Conservation (phyloP, 768 basidiomycete genomes). For the Pisolithus albus region DNA sequence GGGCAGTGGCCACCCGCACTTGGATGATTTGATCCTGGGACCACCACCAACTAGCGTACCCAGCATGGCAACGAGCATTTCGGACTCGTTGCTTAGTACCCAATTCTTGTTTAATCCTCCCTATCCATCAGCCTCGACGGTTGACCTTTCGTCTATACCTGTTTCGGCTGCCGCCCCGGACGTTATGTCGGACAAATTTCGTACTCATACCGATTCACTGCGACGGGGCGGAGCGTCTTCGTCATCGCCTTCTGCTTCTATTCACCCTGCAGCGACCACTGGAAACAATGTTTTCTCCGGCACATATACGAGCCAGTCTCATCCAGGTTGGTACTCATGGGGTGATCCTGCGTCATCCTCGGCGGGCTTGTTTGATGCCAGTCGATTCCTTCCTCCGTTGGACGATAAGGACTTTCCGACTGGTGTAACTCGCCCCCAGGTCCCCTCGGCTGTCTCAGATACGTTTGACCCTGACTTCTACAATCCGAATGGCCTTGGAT, state of each 20-base stretch:
- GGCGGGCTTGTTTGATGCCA: neutral
- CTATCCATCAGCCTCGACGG: constrained; percentile 10
- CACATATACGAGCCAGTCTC: constrained; percentile 13
- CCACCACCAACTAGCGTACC: constrained; percentile 30
- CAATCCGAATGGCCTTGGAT: constrained; percentile 12
- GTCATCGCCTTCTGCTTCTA: too few relatives aligned
- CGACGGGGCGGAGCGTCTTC: constrained; percentile 22
- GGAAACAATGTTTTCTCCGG: constrained; percentile 6
- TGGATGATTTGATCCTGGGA: constrained; percentile 39
- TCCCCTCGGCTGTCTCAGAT: constrained; percentile 16
- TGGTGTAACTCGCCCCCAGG: constrained; percentile 13
- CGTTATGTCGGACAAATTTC: constrained; percentile 44
- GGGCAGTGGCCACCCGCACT: constrained; percentile 20
- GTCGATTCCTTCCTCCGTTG: constrained; percentile 13
- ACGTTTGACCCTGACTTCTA: constrained; percentile 19
- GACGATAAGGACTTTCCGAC: constrained; percentile 25
- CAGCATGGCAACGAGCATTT: constrained; percentile 19
- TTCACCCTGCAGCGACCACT: constrained; percentile 4
- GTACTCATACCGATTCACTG: constrained; percentile 39
- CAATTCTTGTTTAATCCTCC: constrained; percentile 26
- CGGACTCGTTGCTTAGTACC: constrained; percentile 26
- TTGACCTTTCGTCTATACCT: constrained; percentile 18
- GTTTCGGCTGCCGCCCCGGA: constrained; percentile 13
- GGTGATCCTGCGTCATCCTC: constrained; percentile 12
- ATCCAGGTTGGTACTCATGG: constrained; percentile 21